phyloP scores from a whole-genome alignment of 2,329 filamentous ascomycete species.

The Cladophialophora immunda region DNA sequence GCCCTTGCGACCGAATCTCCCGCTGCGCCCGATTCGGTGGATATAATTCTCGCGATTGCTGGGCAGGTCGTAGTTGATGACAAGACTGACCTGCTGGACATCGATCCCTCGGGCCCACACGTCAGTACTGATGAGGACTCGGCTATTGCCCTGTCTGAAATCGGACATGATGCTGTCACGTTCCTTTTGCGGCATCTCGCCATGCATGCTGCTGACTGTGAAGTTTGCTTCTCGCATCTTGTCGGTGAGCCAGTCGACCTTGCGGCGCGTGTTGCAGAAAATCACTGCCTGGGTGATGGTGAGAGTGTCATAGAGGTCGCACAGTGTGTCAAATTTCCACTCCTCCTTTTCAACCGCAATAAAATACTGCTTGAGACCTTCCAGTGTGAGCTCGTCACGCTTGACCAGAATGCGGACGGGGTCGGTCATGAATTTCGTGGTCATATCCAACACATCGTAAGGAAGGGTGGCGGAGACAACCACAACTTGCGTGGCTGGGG shows the following conservation, averaged over 20 bases:
- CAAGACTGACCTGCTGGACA: slow-evolving; percentile 95
- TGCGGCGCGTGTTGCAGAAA: slow-evolving; percentile 98
- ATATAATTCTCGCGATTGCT: slow-evolving; percentile 99
- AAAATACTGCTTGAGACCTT: slow-evolving; percentile 98
- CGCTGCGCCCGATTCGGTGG: slow-evolving; percentile 94
- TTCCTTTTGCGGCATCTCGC: slow-evolving; percentile 98
- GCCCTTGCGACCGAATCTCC: slow-evolving; percentile 95
- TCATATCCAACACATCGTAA: slow-evolving; percentile 98
- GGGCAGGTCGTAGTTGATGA: slow-evolving; percentile 98
- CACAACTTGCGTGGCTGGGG: slow-evolving; percentile 96
- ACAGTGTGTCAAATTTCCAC: slow-evolving; percentile 99
- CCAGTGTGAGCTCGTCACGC: slow-evolving; percentile 96
- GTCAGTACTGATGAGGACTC: slow-evolving; percentile 96
- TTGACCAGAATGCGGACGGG: slow-evolving; percentile 96
- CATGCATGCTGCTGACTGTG: slow-evolving; percentile 98
- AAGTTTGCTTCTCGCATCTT: slow-evolving; percentile 99
- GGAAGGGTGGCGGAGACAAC: slow-evolving; percentile 96
- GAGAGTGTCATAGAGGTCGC: slow-evolving; percentile 97
- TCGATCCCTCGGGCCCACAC: slow-evolving; percentile 99
- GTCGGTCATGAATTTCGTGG: slow-evolving; percentile 99
- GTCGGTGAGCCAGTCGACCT: slow-evolving; percentile 99
- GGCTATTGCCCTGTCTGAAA: slow-evolving; percentile 94
- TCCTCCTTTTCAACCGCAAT: slow-evolving; percentile 99
- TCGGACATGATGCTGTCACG: slow-evolving; percentile 99
- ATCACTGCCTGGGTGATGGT: slow-evolving; percentile 99